These are phyloP conservation scores for Clonostachys rosea DNA, from an alignment of 2,329 filamentous ascomycete species.

Conservation along the genomic window DNA sequence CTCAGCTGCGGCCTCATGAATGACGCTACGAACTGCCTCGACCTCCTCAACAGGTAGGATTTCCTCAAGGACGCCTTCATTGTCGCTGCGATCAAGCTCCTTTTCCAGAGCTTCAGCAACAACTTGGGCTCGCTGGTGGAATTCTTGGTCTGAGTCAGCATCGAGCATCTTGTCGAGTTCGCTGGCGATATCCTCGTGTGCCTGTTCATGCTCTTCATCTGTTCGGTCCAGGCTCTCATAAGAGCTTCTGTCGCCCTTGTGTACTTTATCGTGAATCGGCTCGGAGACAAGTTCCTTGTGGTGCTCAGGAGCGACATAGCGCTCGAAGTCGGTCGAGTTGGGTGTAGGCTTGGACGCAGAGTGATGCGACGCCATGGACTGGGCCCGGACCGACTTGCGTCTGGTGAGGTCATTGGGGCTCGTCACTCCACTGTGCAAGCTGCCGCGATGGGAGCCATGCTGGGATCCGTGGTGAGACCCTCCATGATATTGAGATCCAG, in stretches of 20 bases:
- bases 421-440: slow-evolving; percentile 34
- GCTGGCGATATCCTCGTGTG: slow-evolving; percentile 38
- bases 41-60: slow-evolving; percentile 28
- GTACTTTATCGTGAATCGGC: slow-evolving; percentile 61
- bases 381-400: slow-evolving; percentile 26
- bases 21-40: slow-evolving; percentile 39
- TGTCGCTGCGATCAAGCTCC: slow-evolving; percentile 49
- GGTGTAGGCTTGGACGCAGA: slow-evolving; percentile 15
- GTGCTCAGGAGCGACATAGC: slow-evolving; percentile 37
- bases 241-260: slow-evolving; percentile 45
- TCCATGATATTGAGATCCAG: neutral
- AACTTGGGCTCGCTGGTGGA: slow-evolving; percentile 40
- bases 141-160: slow-evolving; percentile 48
- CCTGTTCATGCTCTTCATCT: slow-evolving; percentile 40
- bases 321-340: slow-evolving; percentile 20
- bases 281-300: slow-evolving; percentile 69
- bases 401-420: slow-evolving; percentile 38
- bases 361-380: slow-evolving; percentile 18
- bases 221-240: slow-evolving; percentile 60
- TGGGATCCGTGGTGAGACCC: slow-evolving; percentile 23
- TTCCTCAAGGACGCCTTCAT: slow-evolving; percentile 47
- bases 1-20: slow-evolving; percentile 40
- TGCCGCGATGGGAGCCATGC: slow-evolving; percentile 17
- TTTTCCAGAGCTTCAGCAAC: slow-evolving; percentile 45
- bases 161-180: slow-evolving; percentile 44